Percentiles rank a stretch among this genome's conserved stretches.
Conservation (phyloP, 2,329 filamentous ascomycete genomes). For the Tolypocladium sp. region DNA sequence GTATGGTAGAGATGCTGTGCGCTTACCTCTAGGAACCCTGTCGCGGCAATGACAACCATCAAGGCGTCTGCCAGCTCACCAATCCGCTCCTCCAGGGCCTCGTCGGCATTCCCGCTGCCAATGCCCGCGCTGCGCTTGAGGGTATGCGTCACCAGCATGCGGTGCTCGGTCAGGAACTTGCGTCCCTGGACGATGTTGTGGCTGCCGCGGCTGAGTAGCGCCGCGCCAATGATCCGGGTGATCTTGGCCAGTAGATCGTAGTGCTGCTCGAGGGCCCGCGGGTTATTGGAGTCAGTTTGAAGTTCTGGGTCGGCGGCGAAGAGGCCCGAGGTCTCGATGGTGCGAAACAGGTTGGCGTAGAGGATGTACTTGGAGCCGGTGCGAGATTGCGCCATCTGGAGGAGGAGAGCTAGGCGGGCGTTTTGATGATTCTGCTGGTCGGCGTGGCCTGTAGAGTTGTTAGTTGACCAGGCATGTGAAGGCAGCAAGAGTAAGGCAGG, state of each 20-base stretch:
- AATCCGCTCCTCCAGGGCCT: constrained; percentile 49
- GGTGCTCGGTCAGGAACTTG: constrained; percentile 72
- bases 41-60: constrained; percentile 72
- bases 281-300: constrained; percentile 65
- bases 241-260: constrained; percentile 76
- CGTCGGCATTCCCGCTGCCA: constrained; percentile 35
- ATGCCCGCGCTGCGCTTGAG: constrained; percentile 85
- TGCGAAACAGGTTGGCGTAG: constrained; percentile 77
- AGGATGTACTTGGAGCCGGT: constrained; percentile 81
- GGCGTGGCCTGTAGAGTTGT: constrained; percentile 20
- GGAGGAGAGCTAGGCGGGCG: constrained; percentile 71
- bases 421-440: constrained; percentile 47
- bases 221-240: constrained; percentile 71
- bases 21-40: constrained; percentile 77
- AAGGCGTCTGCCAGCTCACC: constrained; percentile 77
- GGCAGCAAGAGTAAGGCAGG: constrained; percentile 2
- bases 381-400: constrained; percentile 75
- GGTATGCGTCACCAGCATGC: constrained; percentile 75
- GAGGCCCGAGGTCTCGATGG: constrained; percentile 71
- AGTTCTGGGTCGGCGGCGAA: constrained; percentile 90
- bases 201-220: constrained; percentile 70
- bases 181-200: constrained; percentile 77
- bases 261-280: constrained; percentile 66
- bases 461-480: not conserved
- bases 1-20: not conserved